Conservation (phyloP, 768 basidiomycete species). For the Psilocybe tampanensis region DNA sequence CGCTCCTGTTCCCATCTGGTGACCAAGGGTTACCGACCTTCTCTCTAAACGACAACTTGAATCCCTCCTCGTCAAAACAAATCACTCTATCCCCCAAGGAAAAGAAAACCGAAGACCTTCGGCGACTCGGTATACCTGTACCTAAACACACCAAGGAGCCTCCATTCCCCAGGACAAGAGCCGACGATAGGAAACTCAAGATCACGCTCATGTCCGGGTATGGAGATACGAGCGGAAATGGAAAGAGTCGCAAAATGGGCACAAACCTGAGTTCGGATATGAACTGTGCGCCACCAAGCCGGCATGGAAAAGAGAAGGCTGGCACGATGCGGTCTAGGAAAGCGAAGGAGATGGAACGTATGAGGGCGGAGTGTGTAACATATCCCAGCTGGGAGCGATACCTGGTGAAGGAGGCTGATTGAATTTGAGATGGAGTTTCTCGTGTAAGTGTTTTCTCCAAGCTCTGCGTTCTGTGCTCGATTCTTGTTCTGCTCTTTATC, state of each 20-base stretch:
- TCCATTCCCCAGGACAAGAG: constrained; percentile 53
- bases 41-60: constrained; percentile 10
- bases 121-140: constrained; percentile 39
- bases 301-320: constrained; percentile 31
- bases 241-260: constrained; percentile 6
- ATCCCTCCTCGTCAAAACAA: constrained; percentile 28
- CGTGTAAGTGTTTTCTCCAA: constrained; percentile 11
- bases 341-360: constrained; percentile 32
- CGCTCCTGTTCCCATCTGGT: constrained; percentile 34
- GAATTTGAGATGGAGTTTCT: background rate
- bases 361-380: constrained; percentile 46
- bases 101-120: constrained; percentile 22
- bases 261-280: background rate
- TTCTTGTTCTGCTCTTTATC: background rate
- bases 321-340: constrained; percentile 28
- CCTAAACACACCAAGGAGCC: constrained; percentile 46
- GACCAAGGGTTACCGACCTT: constrained; percentile 15
- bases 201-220: constrained; percentile 39
- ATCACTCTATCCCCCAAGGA: constrained; percentile 13
- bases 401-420: constrained; percentile 39
- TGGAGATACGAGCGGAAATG: constrained; percentile 1
- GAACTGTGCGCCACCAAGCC: constrained; percentile 12
- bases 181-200: constrained; percentile 58
- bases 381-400: constrained; percentile 74
- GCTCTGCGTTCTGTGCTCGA: constrained; percentile 4